phyloP scores from a whole-genome alignment of 495 filamentous ascomycete species.

The Bombardia bombarda region DNA sequence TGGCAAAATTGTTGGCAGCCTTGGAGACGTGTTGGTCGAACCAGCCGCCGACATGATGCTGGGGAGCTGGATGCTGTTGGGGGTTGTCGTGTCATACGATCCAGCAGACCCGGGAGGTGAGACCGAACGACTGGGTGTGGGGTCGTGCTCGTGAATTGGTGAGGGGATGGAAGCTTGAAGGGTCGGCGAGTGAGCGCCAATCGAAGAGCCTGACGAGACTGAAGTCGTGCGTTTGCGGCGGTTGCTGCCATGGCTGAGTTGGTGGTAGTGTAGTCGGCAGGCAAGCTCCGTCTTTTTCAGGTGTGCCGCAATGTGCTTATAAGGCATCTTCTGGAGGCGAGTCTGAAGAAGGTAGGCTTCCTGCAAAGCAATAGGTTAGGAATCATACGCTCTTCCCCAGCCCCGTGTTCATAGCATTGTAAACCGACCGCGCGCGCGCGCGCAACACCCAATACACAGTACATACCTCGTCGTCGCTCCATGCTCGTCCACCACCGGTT shows the following conservation, averaged over 20 bases:
- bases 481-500: conserved; percentile 64
- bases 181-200: conserved; percentile 38
- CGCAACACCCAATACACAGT: not conserved
- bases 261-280: conserved; percentile 77
- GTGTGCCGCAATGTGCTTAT: conserved; percentile 79
- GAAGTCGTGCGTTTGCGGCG: conserved; percentile 60
- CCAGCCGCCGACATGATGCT: conserved; percentile 31
- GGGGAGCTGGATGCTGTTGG: conserved; percentile 35
- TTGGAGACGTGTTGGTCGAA: conserved; percentile 30
- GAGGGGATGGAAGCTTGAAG: conserved; percentile 37
- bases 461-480: conserved; percentile 71
- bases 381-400: not conserved
- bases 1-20: conserved; percentile 50
- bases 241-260: conserved; percentile 73
- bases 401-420: not conserved
- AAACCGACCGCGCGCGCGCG: not conserved
- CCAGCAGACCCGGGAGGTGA: conserved; percentile 29
- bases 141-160: conserved; percentile 35
- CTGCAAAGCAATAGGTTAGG: conserved; percentile 33
- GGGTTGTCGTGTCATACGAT: conserved; percentile 29
- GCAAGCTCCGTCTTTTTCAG: conserved; percentile 81
- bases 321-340: conserved; percentile 77
- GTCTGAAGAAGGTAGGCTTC: conserved; percentile 81
- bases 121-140: conserved; percentile 20
- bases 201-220: conserved; percentile 48